phyloP scores from a whole-genome alignment of 352 stramenopile species.

The Phytopythium montanum region DNA sequence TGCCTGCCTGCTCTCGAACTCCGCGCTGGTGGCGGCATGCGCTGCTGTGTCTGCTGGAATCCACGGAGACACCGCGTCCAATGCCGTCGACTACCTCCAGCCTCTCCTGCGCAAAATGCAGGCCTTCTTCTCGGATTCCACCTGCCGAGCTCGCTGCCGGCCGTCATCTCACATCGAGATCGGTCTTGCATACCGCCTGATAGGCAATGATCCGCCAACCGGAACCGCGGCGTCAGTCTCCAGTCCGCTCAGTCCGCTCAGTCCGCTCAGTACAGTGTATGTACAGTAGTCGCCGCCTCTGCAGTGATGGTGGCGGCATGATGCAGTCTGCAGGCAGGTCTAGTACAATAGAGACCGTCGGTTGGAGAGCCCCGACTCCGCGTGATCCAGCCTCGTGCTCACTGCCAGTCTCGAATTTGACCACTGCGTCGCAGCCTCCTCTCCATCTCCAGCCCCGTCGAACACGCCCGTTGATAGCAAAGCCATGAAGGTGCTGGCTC shows the following conservation, averaged over 20 bases:
- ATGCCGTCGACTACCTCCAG: too few relatives aligned
- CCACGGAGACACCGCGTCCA: too few relatives aligned
- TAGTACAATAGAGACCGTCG: too few relatives aligned
- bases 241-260: too few relatives aligned
- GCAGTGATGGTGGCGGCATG: neutral
- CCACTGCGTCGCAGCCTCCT: neutral
- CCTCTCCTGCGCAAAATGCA: too few relatives aligned
- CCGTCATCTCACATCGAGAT: neutral
- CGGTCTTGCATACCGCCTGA: neutral
- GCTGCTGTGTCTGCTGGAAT: too few relatives aligned
- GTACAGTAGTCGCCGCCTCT: neutral
- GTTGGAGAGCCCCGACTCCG: too few relatives aligned
- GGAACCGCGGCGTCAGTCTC: neutral
- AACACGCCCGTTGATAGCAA: neutral
- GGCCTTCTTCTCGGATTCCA: neutral
- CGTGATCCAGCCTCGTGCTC: neutral
- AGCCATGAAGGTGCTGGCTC: conserved; percentile 6
- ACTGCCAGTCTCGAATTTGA: conserved; percentile 24
- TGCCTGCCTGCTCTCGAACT: too few relatives aligned
- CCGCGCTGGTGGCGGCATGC: neutral
- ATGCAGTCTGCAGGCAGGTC: too few relatives aligned
- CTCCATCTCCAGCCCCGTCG: neutral
- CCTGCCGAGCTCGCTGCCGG: neutral
- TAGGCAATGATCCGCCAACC: neutral
- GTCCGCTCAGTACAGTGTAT: too few relatives aligned